Evolutionary conservation across 495 filamentous ascomycete species (phyloP).

Genomic region (Neurospora cerealis): DNA sequence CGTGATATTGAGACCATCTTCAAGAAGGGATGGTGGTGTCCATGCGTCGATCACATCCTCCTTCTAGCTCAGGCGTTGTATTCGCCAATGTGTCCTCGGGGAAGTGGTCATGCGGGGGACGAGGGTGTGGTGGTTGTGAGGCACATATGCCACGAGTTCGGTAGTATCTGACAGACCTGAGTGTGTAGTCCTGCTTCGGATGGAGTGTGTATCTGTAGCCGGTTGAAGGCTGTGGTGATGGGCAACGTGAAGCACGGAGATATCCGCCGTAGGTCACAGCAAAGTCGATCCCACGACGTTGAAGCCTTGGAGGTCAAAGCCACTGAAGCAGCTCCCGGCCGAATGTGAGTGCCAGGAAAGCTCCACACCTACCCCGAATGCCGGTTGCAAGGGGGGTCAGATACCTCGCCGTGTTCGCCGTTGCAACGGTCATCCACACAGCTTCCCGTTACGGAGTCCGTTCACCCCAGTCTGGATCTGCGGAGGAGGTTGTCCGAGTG

Average conservation of each 20-base stretch:
- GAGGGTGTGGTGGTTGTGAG: background rate
- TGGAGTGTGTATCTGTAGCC: background rate
- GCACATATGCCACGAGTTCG: background rate
- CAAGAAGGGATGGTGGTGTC: background rate
- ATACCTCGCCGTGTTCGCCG: background rate
- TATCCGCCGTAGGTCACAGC: background rate
- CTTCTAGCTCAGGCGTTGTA: background rate
- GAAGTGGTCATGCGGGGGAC: background rate
- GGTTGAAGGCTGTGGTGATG: background rate
- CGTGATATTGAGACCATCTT: background rate
- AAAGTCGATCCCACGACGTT: background rate
- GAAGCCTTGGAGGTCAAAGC: background rate
- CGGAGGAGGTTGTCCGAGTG: background rate
- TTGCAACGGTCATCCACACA: background rate
- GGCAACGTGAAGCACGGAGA: background rate
- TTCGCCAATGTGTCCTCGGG: background rate
- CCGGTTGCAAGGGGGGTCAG: background rate
- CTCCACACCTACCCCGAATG: background rate
- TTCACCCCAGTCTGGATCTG: background rate
- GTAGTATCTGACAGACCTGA: background rate
- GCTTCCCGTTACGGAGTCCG: background rate
- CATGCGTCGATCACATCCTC: background rate
- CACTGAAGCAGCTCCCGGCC: background rate
- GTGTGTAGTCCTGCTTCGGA: background rate
- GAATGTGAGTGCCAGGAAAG: background rate